phyloP scores from a whole-genome alignment of 768 basidiomycete species.

The Harrya chromipes region DNA sequence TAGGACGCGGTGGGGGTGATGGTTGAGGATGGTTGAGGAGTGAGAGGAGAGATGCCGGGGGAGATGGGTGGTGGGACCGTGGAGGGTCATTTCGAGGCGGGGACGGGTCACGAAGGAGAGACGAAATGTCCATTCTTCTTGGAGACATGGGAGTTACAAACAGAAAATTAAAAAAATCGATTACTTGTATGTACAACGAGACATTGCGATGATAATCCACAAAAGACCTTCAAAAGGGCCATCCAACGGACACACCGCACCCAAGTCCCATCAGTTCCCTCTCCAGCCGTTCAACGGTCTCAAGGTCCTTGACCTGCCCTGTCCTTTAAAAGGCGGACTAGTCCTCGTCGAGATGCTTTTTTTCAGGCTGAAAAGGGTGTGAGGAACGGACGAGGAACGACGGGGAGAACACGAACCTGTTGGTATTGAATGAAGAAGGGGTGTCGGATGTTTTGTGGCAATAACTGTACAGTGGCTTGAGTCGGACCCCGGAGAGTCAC shows the following conservation, averaged over 20 bases:
- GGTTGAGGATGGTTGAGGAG: constrained; percentile 16
- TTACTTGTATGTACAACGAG: constrained; percentile 68
- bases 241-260: constrained; percentile 66
- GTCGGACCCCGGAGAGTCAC: constrained; percentile 40
- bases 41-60: no score
- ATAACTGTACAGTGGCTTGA: constrained; percentile 46
- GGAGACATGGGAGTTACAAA: constrained; percentile 47
- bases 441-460: constrained; percentile 21
- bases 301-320: constrained; percentile 79
- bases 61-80: no score
- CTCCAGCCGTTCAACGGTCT: constrained; percentile 89
- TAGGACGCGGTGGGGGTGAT: not conserved
- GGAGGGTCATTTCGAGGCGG: no score
- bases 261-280: constrained; percentile 76
- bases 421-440: constrained; percentile 1
- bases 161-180: not conserved
- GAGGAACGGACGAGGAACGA: constrained; percentile 4
- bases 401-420: constrained; percentile 46
- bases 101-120: constrained; percentile 51
- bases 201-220: constrained; percentile 82
- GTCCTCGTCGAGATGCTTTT: constrained; percentile 88
- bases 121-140: constrained; percentile 72
- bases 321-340: constrained; percentile 63
- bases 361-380: constrained; percentile 48
- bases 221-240: constrained; percentile 58